A percentile compares a stretch with the other conserved stretches of the same genome.
These are phyloP conservation scores for Glutinoglossum americanum DNA, from an alignment of 495 filamentous ascomycete genomes.

Conservation along the genomic window DNA sequence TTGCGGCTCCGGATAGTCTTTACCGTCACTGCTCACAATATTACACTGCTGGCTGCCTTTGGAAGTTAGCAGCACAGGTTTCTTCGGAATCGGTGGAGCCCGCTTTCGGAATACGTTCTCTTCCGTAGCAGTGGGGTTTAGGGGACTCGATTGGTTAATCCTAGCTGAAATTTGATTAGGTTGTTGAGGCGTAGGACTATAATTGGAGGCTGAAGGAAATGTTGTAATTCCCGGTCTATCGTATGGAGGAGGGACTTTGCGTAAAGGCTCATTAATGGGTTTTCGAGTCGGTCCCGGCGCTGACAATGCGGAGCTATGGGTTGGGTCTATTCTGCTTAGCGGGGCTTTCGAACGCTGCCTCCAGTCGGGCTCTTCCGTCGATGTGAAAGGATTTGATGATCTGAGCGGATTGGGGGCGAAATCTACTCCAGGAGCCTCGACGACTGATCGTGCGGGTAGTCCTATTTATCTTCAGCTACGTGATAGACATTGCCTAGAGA, in stretches of 20 bases:
- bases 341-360: constrained; percentile 13
- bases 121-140: neutral
- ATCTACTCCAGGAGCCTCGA: constrained; percentile 38
- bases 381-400: constrained; percentile 60
- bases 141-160: neutral
- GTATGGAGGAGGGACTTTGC: neutral
- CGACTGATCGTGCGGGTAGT: constrained; percentile 46
- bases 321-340: neutral
- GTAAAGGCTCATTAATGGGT: neutral
- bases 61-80: neutral
- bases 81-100: neutral
- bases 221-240: neutral
- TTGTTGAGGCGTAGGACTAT: neutral
- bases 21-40: neutral
- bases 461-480: constrained; percentile 19
- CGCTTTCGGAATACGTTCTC: neutral
- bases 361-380: constrained; percentile 57
- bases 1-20: neutral
- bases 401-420: constrained; percentile 46
- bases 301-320: neutral
- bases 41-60: neutral
- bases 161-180: neutral
- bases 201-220: neutral
- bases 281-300: neutral
- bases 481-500: neutral